phyloP scores from a whole-genome alignment of 345 rosid genomes.

The Mercurialis annua region DNA sequence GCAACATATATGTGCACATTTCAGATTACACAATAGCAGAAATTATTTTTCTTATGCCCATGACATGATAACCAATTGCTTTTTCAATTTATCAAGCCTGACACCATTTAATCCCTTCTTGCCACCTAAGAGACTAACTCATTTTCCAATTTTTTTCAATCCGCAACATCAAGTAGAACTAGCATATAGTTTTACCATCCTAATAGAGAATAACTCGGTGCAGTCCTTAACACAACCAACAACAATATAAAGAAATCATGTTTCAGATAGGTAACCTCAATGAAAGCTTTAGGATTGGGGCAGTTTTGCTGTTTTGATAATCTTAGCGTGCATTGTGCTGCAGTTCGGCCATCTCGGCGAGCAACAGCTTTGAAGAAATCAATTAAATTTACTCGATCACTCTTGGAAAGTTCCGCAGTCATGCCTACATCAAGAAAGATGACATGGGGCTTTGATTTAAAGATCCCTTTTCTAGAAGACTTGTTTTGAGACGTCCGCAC shows the following conservation, averaged over 20 bases:
- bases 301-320: slow-evolving; percentile 80
- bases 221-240: neutral
- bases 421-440: slow-evolving; percentile 97
- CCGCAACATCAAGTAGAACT: too few species aligned
- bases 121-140: too few species aligned
- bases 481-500: slow-evolving; percentile 63
- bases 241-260: neutral
- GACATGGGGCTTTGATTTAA: slow-evolving; percentile 86
- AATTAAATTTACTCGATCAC: slow-evolving; percentile 67
- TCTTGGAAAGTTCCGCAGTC: slow-evolving; percentile 96
- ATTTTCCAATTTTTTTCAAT: too few species aligned
- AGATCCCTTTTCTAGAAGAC: slow-evolving; percentile 59
- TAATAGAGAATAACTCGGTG: too few species aligned
- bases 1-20: too few species aligned
- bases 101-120: too few species aligned
- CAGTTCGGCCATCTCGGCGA: slow-evolving; percentile 78
- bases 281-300: slow-evolving; percentile 77
- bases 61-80: too few species aligned
- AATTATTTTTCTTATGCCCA: too few species aligned
- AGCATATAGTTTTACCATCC: too few species aligned
- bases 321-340: slow-evolving; percentile 72
- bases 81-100: too few species aligned
- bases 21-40: too few species aligned
- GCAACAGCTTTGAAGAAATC: slow-evolving; percentile 96
- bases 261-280: slow-evolving; percentile 38